phyloP scores from a whole-genome alignment of 139 green algal species.

The Chlorella vulgaris region DNA sequence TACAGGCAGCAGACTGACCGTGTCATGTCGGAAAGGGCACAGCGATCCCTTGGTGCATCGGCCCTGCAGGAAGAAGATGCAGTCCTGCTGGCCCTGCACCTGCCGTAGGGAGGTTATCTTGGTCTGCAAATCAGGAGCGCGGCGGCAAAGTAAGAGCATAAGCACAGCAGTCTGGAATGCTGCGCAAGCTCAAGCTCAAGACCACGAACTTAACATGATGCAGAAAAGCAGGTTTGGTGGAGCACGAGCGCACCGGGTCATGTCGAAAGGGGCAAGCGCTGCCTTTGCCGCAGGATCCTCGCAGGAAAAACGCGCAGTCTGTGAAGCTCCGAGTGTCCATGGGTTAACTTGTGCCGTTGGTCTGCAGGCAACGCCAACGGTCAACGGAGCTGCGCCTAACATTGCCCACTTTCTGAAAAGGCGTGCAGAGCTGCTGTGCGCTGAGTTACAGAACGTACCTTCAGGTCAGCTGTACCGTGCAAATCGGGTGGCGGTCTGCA shows the following conservation, averaged over 20 bases:
- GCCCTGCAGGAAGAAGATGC: conserved; percentile 24
- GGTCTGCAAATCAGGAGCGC: neutral
- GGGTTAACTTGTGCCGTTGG: neutral
- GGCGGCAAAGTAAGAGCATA: neutral
- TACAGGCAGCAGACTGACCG: conserved; percentile 10
- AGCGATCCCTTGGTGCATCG: conserved; percentile 26
- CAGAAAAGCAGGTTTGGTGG: neutral
- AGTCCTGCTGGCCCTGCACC: conserved; percentile 26
- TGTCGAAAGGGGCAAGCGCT: conserved; percentile 37
- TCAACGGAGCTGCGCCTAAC: too few relatives aligned
- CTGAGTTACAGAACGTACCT: neutral
- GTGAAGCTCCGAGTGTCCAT: conserved; percentile 16
- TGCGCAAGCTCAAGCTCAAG: too few relatives aligned
- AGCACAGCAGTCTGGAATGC: neutral
- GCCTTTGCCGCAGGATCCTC: conserved; percentile 33
- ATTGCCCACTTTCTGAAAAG: neutral
- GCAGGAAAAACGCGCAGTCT: conserved; percentile 36
- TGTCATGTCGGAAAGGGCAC: conserved; percentile 39
- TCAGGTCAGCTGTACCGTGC: conserved; percentile 1
- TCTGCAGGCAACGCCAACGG: conserved; percentile 2
- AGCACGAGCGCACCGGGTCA: conserved; percentile 12
- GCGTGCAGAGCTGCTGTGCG: too few relatives aligned
- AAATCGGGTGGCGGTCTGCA: conserved; percentile 8
- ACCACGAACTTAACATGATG: too few relatives aligned
- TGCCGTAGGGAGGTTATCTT: conserved; percentile 10